A percentile compares a stretch with the other conserved stretches of the same genome.
phyloP scores from a whole-genome alignment of 2,329 filamentous ascomycete species.

The Penicillium corylophilum region DNA sequence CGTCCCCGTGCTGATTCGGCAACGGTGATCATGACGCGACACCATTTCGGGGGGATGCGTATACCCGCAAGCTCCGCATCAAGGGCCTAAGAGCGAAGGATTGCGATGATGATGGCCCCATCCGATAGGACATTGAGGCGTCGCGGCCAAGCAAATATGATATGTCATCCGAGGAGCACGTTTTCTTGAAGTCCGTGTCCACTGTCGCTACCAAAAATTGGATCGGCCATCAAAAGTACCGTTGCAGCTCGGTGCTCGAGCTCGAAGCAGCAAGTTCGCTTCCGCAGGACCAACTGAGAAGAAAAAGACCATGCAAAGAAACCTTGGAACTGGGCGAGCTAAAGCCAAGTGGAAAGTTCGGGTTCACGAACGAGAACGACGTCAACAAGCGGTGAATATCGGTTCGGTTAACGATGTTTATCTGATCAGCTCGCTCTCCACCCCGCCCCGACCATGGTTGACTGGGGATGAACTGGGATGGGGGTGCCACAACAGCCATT shows the following conservation, averaged over 20 bases:
- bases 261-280: background rate
- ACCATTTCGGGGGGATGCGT: conserved; percentile 14
- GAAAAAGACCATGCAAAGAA: background rate
- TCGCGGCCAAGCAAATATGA: conserved; percentile 14
- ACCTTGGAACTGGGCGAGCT: too few relatives aligned
- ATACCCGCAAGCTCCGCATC: conserved; percentile 9
- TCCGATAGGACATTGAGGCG: conserved; percentile 14
- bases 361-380: background rate
- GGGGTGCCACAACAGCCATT: conserved; percentile 10
- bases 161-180: conserved; percentile 14
- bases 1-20: conserved; percentile 15
- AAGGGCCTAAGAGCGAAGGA: background rate
- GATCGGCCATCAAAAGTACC: conserved; percentile 22
- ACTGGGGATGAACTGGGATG: conserved; percentile 3
- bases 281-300: conserved; percentile 6
- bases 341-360: background rate
- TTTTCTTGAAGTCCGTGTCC: conserved; percentile 8
- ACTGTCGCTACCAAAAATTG: conserved; percentile 17
- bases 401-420: conserved; percentile 17
- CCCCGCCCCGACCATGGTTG: conserved; percentile 1
- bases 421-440: conserved; percentile 17
- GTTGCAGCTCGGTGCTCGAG: background rate
- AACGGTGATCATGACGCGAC: conserved; percentile 16
- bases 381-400: conserved; percentile 25
- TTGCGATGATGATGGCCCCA: background rate